These are phyloP conservation scores for Epichloe hybrida DNA, from an alignment of 2,329 filamentous ascomycete species.

Conservation along the genomic window DNA sequence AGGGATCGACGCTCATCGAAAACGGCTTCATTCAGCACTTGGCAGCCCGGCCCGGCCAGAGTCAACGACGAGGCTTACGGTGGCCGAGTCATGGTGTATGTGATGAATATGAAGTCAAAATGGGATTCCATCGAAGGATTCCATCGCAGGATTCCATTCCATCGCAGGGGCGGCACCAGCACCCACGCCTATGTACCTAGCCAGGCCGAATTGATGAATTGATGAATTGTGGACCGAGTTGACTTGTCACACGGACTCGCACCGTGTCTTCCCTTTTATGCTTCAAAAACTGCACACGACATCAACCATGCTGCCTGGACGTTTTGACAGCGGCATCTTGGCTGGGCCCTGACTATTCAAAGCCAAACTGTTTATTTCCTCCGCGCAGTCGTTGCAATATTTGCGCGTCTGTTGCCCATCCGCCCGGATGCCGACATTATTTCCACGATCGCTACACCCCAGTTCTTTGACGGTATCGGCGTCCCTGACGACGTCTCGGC, in stretches of 20 bases:
- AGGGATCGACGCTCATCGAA: too few relatives aligned
- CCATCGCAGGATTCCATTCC: too few relatives aligned
- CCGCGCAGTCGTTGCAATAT: not conserved
- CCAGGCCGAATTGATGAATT: too few relatives aligned
- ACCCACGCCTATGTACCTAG: too few relatives aligned
- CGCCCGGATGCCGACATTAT: constrained; percentile 19
- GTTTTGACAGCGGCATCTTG: not conserved
- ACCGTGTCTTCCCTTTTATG: too few relatives aligned
- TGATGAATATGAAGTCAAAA: too few relatives aligned
- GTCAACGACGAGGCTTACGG: not conserved
- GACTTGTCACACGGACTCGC: too few relatives aligned
- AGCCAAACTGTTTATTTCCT: not conserved
- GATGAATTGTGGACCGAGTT: too few relatives aligned
- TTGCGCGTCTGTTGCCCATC: constrained; percentile 7
- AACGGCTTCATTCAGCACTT: too few relatives aligned
- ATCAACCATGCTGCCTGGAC: not conserved
- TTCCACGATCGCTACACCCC: constrained; percentile 16
- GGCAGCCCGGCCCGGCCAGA: too few relatives aligned
- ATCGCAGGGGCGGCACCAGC: too few relatives aligned
- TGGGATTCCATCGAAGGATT: too few relatives aligned
- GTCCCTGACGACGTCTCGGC: constrained; percentile 9
- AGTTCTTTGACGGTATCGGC: constrained; percentile 13
- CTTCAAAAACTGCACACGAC: not conserved
- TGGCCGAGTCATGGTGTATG: not conserved
- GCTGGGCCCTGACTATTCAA: not conserved